phyloP scores from a whole-genome alignment of 768 basidiomycete species.

The Trametes gibbosa region DNA sequence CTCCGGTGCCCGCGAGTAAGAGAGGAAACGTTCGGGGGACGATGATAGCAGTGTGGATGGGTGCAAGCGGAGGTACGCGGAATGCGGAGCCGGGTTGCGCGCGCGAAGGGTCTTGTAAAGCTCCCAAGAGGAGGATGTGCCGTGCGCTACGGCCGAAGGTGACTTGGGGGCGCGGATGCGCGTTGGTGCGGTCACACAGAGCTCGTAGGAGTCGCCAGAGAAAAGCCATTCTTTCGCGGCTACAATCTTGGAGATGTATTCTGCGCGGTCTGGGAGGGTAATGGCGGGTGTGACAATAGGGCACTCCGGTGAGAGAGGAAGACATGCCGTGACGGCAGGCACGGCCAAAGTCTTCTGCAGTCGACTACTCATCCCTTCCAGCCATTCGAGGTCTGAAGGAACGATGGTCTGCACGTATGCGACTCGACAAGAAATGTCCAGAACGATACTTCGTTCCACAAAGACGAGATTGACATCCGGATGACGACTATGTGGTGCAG shows the following conservation, averaged over 20 bases:
- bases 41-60: constrained; percentile 80
- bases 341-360: constrained; percentile 26
- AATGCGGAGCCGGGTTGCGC: constrained; percentile 86
- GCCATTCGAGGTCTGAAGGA: constrained; percentile 59
- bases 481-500: constrained; percentile 33
- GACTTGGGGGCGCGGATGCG: constrained; percentile 46
- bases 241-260: constrained; percentile 68
- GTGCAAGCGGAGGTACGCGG: constrained; percentile 74
- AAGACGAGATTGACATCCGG: constrained; percentile 76
- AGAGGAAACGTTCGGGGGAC: constrained; percentile 90
- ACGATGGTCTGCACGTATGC: constrained; percentile 66
- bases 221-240: constrained; percentile 71
- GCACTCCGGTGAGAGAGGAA: constrained; percentile 13
- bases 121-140: constrained; percentile 59
- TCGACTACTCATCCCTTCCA: constrained; percentile 39
- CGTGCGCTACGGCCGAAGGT: constrained; percentile 7
- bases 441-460: constrained; percentile 73
- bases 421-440: constrained; percentile 51
- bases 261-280: constrained; percentile 51
- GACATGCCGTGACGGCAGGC: constrained; percentile 14
- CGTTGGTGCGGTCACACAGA: constrained; percentile 82
- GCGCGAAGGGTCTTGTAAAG: constrained; percentile 69
- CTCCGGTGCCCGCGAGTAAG: constrained; percentile 63
- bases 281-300: constrained; percentile 32
- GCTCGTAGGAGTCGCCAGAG: constrained; percentile 89